phyloP scores from a whole-genome alignment of 2,329 filamentous ascomycete genomes.

The Diaporthe australafricana region DNA sequence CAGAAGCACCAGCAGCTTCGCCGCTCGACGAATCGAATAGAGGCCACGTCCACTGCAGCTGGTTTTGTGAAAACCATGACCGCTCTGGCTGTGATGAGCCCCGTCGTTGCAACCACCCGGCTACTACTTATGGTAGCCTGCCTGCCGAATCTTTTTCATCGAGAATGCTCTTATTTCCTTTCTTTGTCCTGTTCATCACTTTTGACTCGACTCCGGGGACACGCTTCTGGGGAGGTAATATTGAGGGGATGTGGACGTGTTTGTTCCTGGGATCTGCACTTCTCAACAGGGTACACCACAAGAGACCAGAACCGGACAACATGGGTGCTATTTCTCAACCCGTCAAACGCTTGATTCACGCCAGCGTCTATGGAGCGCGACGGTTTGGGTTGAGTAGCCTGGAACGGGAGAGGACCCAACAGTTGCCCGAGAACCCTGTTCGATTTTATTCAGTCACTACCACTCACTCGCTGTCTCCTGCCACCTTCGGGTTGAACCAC shows the following conservation, averaged over 20 bases:
- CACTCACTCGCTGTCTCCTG: not conserved
- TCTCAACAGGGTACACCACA: not conserved
- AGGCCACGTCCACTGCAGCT: conserved; percentile 30
- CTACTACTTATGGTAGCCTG: conserved; percentile 39
- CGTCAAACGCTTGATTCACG: not conserved
- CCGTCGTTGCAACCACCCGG: conserved; percentile 47
- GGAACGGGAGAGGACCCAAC: not conserved
- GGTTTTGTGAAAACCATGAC: conserved; percentile 28
- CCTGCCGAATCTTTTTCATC: conserved; percentile 26
- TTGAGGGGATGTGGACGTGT: conserved; percentile 42
- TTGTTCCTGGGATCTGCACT: conserved; percentile 1
- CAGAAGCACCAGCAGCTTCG: conserved; percentile 26
- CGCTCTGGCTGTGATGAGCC: conserved; percentile 37
- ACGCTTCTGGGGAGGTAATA: conserved; percentile 52
- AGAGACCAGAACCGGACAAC: not conserved
- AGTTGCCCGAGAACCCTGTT: not conserved
- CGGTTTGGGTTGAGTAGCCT: not conserved
- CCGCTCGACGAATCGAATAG: conserved; percentile 29
- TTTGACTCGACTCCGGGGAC: conserved; percentile 44
- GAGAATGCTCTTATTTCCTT: conserved; percentile 41
- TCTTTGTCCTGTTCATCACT: conserved; percentile 41
- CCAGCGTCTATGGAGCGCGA: not conserved
- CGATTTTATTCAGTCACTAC: not conserved
- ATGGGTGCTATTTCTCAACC: not conserved
- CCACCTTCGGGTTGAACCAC: not conserved